Percentiles rank a stretch among this genome's conserved stretches.
Evolutionary conservation across 371 early-diverging fungal genomes (phyloP).

Genomic region (Mortierella sp.): DNA sequence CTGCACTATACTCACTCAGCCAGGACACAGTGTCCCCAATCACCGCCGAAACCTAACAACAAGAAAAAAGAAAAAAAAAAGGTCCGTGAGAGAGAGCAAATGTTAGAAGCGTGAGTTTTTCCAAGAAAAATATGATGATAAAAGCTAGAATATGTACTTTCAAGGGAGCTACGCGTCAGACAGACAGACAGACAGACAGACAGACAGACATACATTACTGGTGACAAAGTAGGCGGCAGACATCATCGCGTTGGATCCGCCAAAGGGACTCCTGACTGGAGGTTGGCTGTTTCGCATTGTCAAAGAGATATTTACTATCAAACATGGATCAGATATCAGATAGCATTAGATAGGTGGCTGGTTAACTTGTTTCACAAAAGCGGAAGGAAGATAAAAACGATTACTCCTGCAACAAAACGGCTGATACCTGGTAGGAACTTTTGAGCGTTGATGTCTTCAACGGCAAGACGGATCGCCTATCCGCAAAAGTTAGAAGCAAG

Average conservation of each 20-base stretch:
- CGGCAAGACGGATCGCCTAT: constrained; percentile 25
- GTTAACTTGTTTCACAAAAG: too few relatives aligned
- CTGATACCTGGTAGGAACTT: constrained; percentile 20
- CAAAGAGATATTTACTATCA: constrained; percentile 19
- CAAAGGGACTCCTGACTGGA: background rate
- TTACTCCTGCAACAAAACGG: too few relatives aligned
- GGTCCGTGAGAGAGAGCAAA: background rate
- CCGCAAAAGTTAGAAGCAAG: background rate
- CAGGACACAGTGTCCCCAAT: constrained; percentile 18
- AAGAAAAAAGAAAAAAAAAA: background rate
- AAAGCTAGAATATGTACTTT: too few relatives aligned
- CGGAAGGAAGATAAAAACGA: background rate
- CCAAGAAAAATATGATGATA: too few relatives aligned
- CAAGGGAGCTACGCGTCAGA: too few relatives aligned
- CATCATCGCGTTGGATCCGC: constrained; percentile 26
- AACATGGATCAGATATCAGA: background rate
- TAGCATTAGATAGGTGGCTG: too few relatives aligned
- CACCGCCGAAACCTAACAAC: constrained; percentile 18
- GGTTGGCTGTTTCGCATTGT: constrained; percentile 20
- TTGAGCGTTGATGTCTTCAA: constrained; percentile 10
- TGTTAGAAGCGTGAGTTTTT: too few relatives aligned
- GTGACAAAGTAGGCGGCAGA: constrained; percentile 13
- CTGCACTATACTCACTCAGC: constrained; percentile 21
- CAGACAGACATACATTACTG: constrained; percentile 11
- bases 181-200: background rate